Evolutionary conservation across 108 stramenopile genomes (phyloP), one percentile per base, ranked within the genome.

Genomic region (Pseudonitzschia multiseries): DNA sequence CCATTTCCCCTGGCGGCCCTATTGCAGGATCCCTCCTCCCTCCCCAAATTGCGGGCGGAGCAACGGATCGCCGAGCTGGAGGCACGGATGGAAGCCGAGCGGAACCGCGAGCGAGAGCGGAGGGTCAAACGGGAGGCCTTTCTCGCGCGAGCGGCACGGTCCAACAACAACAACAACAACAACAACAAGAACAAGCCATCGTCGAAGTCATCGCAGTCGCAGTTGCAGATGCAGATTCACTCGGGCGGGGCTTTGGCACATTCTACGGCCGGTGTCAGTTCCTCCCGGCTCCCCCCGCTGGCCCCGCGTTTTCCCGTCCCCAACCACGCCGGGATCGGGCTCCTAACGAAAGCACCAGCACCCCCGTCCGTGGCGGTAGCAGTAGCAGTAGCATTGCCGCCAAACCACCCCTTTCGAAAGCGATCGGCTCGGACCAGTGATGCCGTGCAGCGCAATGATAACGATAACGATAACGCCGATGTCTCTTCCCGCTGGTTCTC

Each of bases 51-150:
- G 27, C 8, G 78, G 6, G 85, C 78, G 14, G 89, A 90, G 62
- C 85, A 87, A 50, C 78, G 76, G 1, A 83, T 81, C 17, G 89
- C 85, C 24, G 75, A 84, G 52, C 86, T 90, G 31, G 75, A 77
- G 53, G 84, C 83, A 15, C 72, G 75, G 36, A 83, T 81, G 24
- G 76, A 76, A 13, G 13, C 53, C 33, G 75, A 82, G 54, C 74
- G 66, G n/a, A 72, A 79, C 21, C 48, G 79, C 46, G 89, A 87
- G 72, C 59, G 65, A 56, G 83, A 85, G 61, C 60, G 85, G 50
- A 41, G 70, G 83, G 24, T 28, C 17, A 46, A 65, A 12, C 56
- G 52, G 22, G 32, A 17, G 52, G 48, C 12, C 28, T 43, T 66
- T 36, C 52, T 43, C 8, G 17, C 9, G 17, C n/a, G n/a, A n/a